These are phyloP conservation scores for Phytophthora pistaciae DNA, from an alignment of 352 stramenopile genomes.

Conservation along the genomic window DNA sequence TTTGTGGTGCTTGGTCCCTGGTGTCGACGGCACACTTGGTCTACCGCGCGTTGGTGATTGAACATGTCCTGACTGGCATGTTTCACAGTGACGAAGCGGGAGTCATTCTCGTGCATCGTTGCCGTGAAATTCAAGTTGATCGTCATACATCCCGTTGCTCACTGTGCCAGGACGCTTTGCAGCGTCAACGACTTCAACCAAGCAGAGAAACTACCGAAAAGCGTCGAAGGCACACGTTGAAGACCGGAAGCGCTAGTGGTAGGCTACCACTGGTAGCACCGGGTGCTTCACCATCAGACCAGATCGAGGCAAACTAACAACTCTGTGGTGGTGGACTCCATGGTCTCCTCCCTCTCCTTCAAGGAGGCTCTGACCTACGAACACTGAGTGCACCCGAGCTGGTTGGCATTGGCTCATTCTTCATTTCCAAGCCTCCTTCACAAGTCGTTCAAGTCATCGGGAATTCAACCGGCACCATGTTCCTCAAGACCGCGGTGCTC, in stretches of 20 bases:
- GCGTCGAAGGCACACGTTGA: background rate
- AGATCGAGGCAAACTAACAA: slow-evolving; percentile 2
- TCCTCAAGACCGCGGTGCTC: slow-evolving; percentile 21
- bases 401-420: slow-evolving; percentile 3
- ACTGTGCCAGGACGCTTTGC: slow-evolving; percentile 1
- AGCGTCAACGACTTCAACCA: slow-evolving; percentile 2
- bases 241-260: background rate
- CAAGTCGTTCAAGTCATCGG: slow-evolving; percentile 8
- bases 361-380: background rate
- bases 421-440: slow-evolving; percentile 2
- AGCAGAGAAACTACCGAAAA: slow-evolving; percentile 6
- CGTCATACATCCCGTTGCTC: background rate
- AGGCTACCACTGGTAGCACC: slow-evolving; percentile 1
- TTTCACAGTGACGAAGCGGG: background rate
- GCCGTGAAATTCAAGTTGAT: background rate
- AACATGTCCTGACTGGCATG: background rate
- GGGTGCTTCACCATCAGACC: slow-evolving; percentile 13
- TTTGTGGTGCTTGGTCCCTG: background rate
- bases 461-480: slow-evolving; percentile 13
- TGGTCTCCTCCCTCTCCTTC: background rate
- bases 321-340: background rate
- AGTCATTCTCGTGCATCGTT: background rate
- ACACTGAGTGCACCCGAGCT: background rate
- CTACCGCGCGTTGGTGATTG: background rate
- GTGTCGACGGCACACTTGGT: background rate